A percentile compares a stretch with the other conserved stretches of the same genome.
Evolutionary conservation across 2,329 filamentous ascomycete genomes (phyloP).

Genomic region (Trichoderma sp.): DNA sequence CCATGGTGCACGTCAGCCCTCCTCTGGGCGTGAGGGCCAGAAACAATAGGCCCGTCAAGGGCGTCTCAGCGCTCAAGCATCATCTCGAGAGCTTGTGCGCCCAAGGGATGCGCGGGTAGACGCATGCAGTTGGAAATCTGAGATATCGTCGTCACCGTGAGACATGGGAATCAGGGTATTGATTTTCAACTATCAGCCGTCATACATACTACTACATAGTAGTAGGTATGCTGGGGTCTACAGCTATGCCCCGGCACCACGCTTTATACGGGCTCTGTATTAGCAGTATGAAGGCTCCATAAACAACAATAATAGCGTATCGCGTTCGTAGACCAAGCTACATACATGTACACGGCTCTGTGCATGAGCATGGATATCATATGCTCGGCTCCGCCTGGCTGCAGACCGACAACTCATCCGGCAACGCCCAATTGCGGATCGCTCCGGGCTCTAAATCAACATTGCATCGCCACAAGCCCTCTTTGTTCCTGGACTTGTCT

Average conservation of each 20-base stretch:
- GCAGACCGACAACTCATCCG: slow-evolving; percentile 10
- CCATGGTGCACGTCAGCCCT: slow-evolving; percentile 19
- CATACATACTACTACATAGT: background rate
- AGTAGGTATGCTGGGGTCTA: background rate
- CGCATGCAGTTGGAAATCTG: background rate
- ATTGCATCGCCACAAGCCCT: slow-evolving; percentile 12
- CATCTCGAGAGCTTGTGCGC: background rate
- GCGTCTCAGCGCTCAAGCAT: background rate
- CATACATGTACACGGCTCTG: background rate
- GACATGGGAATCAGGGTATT: slow-evolving; percentile 9
- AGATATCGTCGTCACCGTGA: slow-evolving; percentile 16
- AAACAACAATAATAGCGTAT: background rate
- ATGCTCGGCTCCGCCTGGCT: background rate
- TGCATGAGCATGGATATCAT: background rate
- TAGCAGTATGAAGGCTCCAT: background rate
- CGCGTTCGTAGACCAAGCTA: background rate
- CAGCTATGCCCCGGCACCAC: background rate
- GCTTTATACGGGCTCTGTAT: background rate
- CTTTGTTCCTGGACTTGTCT: slow-evolving; percentile 24
- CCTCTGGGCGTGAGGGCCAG: background rate
- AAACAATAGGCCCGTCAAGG: background rate
- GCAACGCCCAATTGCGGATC: slow-evolving; percentile 12
- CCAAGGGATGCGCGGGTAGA: background rate
- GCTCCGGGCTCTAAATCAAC: slow-evolving; percentile 2
- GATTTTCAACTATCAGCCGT: background rate